phyloP scores from a whole-genome alignment of 169 alveolate species.

The Plasmodium inui region DNA sequence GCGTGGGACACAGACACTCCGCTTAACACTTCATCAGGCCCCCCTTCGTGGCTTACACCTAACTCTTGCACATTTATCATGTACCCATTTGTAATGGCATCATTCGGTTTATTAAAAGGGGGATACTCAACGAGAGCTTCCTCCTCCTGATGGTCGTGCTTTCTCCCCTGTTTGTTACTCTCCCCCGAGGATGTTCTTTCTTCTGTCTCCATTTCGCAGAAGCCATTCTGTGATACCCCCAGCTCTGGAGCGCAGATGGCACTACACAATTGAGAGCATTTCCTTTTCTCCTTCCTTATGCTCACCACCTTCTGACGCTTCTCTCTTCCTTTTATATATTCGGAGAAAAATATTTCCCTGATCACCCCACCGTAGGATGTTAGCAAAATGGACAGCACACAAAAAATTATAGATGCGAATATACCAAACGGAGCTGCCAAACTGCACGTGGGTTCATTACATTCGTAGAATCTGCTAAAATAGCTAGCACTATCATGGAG shows the following conservation, averaged over 20 bases:
- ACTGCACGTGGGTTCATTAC: constrained; percentile 12
- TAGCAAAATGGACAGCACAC: constrained; percentile 48
- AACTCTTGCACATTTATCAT: not conserved
- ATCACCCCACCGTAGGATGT: constrained; percentile 63
- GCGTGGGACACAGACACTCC: not conserved
- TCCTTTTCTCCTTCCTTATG: not conserved
- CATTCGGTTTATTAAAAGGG: not conserved
- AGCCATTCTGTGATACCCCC: not conserved
- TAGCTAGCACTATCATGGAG: not conserved
- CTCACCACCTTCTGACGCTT: not conserved
- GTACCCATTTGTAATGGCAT: not conserved
- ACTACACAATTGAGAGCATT: not conserved
- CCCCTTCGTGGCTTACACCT: not conserved
- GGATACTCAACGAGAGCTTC: not conserved
- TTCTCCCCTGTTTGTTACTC: not conserved
- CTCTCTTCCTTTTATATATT: constrained; percentile 13
- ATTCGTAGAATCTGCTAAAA: not conserved
- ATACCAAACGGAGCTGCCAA: constrained; percentile 15
- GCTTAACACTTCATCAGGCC: not conserved
- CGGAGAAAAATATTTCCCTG: constrained; percentile 66
- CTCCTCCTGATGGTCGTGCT: not conserved
- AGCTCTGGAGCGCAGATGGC: not conserved
- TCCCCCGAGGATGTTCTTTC: not conserved
- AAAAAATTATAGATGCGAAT: constrained; percentile 29
- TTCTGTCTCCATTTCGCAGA: not conserved